Evolutionary conservation across 192 early-diverging fungal genomes (phyloP).

Genomic region (Backusella morwellensis): DNA sequence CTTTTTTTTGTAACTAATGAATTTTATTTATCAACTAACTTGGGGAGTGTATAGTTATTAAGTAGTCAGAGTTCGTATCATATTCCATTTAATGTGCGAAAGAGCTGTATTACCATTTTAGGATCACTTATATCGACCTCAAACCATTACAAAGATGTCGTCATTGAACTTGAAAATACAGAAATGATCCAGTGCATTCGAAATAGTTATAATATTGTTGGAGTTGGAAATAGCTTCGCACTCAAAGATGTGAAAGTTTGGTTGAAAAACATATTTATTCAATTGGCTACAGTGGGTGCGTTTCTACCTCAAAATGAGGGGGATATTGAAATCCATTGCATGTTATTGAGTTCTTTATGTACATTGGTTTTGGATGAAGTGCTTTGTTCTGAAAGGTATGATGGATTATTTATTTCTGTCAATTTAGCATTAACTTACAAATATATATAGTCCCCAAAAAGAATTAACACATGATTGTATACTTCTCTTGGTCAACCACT

Average conservation of each 20-base stretch:
- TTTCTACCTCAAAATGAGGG: slow-evolving; percentile 10
- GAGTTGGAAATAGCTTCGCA: neutral
- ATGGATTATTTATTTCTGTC: neutral
- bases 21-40: neutral
- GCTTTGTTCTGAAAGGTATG: slow-evolving; percentile 26
- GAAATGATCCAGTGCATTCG: slow-evolving; percentile 6
- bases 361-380: slow-evolving; percentile 38
- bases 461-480: slow-evolving; percentile 59
- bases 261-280: slow-evolving; percentile 33
- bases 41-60: slow-evolving; percentile 28
- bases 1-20: neutral
- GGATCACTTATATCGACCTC: slow-evolving; percentile 40
- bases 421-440: neutral
- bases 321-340: slow-evolving; percentile 39
- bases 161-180: neutral
- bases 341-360: slow-evolving; percentile 38
- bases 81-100: slow-evolving; percentile 39
- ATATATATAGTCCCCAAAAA: slow-evolving; percentile 28
- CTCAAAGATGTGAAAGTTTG: slow-evolving; percentile 29
- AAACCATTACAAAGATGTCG: slow-evolving; percentile 29
- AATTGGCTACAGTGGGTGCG: slow-evolving; percentile 24
- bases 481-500: slow-evolving; percentile 58
- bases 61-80: slow-evolving; percentile 30
- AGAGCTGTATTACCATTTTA: slow-evolving; percentile 46
- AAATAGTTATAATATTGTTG: neutral